Evolutionary conservation across 2,329 filamentous ascomycete genomes (phyloP), one percentile per base, ranked within the genome.

Genomic region (Sordariomycetes sp.): DNA sequence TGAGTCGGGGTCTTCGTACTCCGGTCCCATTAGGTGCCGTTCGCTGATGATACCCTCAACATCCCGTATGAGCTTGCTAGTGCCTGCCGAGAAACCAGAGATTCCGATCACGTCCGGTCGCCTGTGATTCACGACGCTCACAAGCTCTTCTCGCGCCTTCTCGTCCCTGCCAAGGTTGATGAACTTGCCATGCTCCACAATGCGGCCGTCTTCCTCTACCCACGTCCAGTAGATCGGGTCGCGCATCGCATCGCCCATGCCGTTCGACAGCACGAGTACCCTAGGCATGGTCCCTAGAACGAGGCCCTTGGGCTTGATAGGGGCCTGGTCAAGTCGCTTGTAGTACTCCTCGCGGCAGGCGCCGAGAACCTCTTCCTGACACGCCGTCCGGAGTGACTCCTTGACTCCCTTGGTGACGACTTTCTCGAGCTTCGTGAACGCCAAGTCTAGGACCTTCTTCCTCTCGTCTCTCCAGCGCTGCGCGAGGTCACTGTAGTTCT

Each of bases 401-500:
- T 97, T 97, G 61, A 97, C 90, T 59, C 91, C 90, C 69, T 93
- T 94, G 59, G 89, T 83, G 65, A 97, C 92, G 63, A 95, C 77
- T 64, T 81, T 85, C 65, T 96, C 88, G 51, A 99, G 78, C 69
- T 93, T 96, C 10, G 80, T 76, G 60, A 96, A 84, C 0, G 92
- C 91, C 58, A 86, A 70, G 64, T 96, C 89, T 55, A 99, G 76
- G 1, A 95, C 87, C 66, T 95, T 91, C 63, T 87, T 85, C 40
- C 94, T 87, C 65, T 96, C 85, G 54, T 86, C 82, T 64, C 97
- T 96, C 94, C 94, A 99, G 11, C 90, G 88, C 72, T 97, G 93
- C 3, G 94, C 94, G 53, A 94, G 81, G 67, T 96, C 92, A 67
- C 92, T 97, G 70, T 90, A 94, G 72, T 96, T 96, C 71, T 99